Evolutionary conservation across 495 filamentous ascomycete genomes (phyloP), one percentile per base, ranked within the genome.

Genomic region (Penicillium samsonianum): DNA sequence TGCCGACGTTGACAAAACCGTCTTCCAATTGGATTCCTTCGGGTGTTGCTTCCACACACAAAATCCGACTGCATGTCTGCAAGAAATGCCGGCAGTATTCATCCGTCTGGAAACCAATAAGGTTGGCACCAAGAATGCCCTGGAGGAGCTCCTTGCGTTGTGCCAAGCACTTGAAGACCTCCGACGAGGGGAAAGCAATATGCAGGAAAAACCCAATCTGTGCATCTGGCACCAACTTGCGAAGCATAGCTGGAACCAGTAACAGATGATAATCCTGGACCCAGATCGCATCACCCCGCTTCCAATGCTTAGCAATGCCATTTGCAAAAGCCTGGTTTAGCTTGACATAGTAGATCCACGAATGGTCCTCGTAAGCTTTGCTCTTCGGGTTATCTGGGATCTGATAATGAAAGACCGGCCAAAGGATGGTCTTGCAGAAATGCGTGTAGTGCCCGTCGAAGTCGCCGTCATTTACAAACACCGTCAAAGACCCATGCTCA

Each of bases 321-420:
- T 96, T 87, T 5, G 92, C 92, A 70, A 96, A 95, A 4, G 86
- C 90, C 70, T 92, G 87, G 74, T 96, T 96, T 63, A 96, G 77
- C 40, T 88, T 90, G 55, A 90, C 88, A 66, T 96, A 97, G 72
- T 90, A 96, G 63, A 90, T 82, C 91, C 91, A 97, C 2, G 91
- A 96, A 64, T 97, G 92, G 66, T 97, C 92, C 68, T 92, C 87
- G 66, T 96, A 97, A 0, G 92, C 92, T 76, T 96, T 96, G 84
- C 90, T 96, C 79, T 96, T 96, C 11, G 92, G 92, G 68, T 94
- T 92, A 69, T 96, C 92, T 2, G 92, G 92, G 58, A 96, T 94
- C 70, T 95, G 91, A 70, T 97, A 96, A 71, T 97, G 91, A 71
- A 96, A 95, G 35, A 96, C 91, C 7, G 89, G 90, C 89, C 89